Evolutionary conservation across 805 yeast species (phyloP), one percentile per base, ranked within the genome.

Genomic region (Metschnikowia chrysomelidarum): DNA sequence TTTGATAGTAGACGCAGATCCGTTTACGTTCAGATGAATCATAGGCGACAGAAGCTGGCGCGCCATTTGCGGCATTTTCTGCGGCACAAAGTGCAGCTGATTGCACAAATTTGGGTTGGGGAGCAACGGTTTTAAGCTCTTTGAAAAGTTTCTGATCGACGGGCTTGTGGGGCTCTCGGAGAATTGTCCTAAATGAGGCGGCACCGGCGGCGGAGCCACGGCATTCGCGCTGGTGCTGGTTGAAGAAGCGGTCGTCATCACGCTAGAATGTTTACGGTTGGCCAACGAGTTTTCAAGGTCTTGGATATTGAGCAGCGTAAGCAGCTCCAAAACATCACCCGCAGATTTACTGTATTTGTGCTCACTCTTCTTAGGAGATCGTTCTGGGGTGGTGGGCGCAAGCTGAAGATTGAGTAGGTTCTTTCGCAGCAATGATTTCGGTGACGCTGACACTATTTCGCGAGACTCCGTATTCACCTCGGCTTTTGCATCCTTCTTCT

Each of bases 1-100:
- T 36, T 50, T 63, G 21, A 65, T 30, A 3, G 51, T 54, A 4
- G 54, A 42, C 3, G 54, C 43, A 9, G 54, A 51, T 4, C 53
- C 52, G 24, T 52, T 56, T 36, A 28, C 29, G 40, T 33, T 32
- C 33, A 29, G 37, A 30, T 40, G 48, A 17, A 46, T 40, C 50
- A 46, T 41, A 5, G 45, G 47, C 13, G 50, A 41, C 30, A 33
- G 41, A 25, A 43, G 32, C 16, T 40, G 44, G 11, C 42, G 35
- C 13, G 21, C 31, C 38, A 47, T 43, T 4, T 40, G 23, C 2
- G 50, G 49, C 19, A 38, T 32, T 24, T 47, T 47, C 16, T 28
- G 44, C 17, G 26, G 26, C 11, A 27, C 17, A 26, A 30, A 40
- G 16, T 43, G 41, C 19, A 36, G 37, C 30, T 47, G 49, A 18